Percentiles rank a stretch among this genome's conserved stretches.
phyloP scores from a whole-genome alignment of 352 stramenopile genomes.

The Phytopythium chamaehyphon region DNA sequence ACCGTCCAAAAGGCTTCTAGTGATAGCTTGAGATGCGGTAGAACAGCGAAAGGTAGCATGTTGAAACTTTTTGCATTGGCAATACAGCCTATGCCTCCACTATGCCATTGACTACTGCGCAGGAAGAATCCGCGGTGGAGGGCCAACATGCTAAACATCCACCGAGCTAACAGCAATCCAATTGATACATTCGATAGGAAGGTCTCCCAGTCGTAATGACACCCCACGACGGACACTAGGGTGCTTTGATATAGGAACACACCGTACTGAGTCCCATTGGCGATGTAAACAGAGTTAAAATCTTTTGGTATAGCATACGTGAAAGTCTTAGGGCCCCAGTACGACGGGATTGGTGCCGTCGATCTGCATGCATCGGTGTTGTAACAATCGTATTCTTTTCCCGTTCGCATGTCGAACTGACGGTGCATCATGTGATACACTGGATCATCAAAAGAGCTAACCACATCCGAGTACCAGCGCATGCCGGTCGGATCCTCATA shows the following conservation, averaged over 20 bases:
- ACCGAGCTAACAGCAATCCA: conserved; percentile 22
- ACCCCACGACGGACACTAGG: conserved; percentile 4
- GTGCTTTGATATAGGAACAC: conserved; percentile 21
- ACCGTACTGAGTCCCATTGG: conserved; percentile 22
- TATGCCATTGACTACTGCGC: conserved; percentile 3
- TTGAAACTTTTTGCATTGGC: conserved; percentile 10
- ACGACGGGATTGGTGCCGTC: not conserved
- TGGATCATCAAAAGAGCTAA: conserved; percentile 13
- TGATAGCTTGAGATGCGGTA: conserved; percentile 16
- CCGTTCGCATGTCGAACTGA: conserved; percentile 16
- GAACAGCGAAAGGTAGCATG: conserved; percentile 11
- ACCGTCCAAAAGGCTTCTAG: conserved; percentile 18
- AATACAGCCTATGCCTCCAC: conserved; percentile 13
- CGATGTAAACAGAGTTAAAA: conserved; percentile 5
- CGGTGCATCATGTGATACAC: conserved; percentile 19
- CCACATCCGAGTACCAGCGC: conserved; percentile 21
- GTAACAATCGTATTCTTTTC: conserved; percentile 12
- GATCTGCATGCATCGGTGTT: not conserved
- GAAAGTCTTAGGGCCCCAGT: not conserved
- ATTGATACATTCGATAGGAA: conserved; percentile 35
- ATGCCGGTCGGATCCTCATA: conserved; percentile 19
- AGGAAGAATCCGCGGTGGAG: conserved; percentile 3
- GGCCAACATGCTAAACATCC: conserved; percentile 16
- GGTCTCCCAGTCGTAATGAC: conserved; percentile 25
- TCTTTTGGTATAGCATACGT: not conserved